Percentiles rank a stretch among this genome's conserved stretches.
Evolutionary conservation across 2,329 filamentous ascomycete genomes (phyloP).

Genomic region (Claviceps africana): DNA sequence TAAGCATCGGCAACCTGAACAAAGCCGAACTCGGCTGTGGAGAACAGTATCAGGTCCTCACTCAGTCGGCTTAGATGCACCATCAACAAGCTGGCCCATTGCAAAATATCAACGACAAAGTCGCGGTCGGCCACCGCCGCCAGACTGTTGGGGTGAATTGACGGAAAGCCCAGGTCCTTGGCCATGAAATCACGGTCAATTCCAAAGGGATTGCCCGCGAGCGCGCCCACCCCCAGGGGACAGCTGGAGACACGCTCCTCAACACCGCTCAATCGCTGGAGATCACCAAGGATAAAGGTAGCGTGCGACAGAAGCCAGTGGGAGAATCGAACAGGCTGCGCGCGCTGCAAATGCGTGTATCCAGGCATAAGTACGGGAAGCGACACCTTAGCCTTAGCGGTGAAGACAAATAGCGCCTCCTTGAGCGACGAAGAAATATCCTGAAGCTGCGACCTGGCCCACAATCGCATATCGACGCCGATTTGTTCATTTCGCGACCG

Average conservation of each 20-base stretch:
- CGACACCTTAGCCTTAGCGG: neutral
- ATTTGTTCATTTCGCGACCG: constrained; percentile 62
- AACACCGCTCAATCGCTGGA: constrained; percentile 13
- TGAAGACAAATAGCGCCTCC: neutral
- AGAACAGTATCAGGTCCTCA: constrained; percentile 1
- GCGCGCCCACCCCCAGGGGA: constrained; percentile 15
- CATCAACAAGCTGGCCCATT: constrained; percentile 5
- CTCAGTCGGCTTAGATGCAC: constrained; percentile 7
- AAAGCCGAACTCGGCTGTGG: constrained; percentile 1
- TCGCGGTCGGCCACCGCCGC: constrained; percentile 57
- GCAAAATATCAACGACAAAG: constrained; percentile 56
- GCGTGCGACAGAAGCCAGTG: constrained; percentile 14
- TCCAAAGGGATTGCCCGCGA: constrained; percentile 15
- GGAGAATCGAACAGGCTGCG: constrained; percentile 12
- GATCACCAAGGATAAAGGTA: constrained; percentile 12
- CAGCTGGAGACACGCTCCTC: constrained; percentile 13
- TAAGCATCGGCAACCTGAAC: constrained; percentile 1
- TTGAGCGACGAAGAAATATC: constrained; percentile 7
- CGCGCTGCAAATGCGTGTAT: constrained; percentile 15
- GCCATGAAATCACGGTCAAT: constrained; percentile 19
- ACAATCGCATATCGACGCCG: constrained; percentile 58
- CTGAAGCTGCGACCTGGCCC: constrained; percentile 25
- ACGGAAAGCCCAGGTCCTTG: constrained; percentile 58
- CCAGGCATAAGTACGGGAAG: constrained; percentile 14
- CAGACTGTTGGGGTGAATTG: constrained; percentile 56